Conservation (phyloP, 192 early-diverging fungal species). For the Phycomyces blakesleeanus region DNA sequence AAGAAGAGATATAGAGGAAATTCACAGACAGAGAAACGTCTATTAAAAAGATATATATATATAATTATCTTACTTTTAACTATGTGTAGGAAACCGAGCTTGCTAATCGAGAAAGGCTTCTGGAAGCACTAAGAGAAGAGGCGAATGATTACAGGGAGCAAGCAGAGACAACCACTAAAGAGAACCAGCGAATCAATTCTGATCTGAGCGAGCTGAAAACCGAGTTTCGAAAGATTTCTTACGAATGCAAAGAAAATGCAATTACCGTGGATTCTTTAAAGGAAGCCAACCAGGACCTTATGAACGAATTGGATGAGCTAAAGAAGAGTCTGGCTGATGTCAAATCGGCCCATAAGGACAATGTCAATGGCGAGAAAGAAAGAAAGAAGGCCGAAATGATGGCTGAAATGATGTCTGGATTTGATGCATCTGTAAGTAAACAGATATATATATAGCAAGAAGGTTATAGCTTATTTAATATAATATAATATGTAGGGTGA, state of each 20-base stretch:
- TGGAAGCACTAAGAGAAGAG: constrained; percentile 70
- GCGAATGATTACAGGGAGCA: constrained; percentile 64
- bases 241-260: constrained; percentile 83
- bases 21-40: too few species aligned
- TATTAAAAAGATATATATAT: too few species aligned
- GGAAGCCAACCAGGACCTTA: constrained; percentile 79
- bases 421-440: constrained; percentile 64
- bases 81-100: constrained; percentile 65
- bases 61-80: too few species aligned
- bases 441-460: not conserved
- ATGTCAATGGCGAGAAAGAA: constrained; percentile 64
- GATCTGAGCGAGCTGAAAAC: constrained; percentile 77
- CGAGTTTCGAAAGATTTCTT: constrained; percentile 83
- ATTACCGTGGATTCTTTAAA: constrained; percentile 89
- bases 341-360: constrained; percentile 45
- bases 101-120: constrained; percentile 51
- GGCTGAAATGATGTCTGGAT: constrained; percentile 77
- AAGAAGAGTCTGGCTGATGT: constrained; percentile 64
- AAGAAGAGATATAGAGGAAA: not conserved
- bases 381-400: constrained; percentile 81
- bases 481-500: constrained; percentile 56
- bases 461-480: not conserved
- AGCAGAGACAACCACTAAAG: constrained; percentile 47
- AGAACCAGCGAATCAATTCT: constrained; percentile 69
- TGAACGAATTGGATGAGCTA: constrained; percentile 67